Conservation (phyloP, 495 filamentous ascomycete species). For the Neurospora sp. region DNA sequence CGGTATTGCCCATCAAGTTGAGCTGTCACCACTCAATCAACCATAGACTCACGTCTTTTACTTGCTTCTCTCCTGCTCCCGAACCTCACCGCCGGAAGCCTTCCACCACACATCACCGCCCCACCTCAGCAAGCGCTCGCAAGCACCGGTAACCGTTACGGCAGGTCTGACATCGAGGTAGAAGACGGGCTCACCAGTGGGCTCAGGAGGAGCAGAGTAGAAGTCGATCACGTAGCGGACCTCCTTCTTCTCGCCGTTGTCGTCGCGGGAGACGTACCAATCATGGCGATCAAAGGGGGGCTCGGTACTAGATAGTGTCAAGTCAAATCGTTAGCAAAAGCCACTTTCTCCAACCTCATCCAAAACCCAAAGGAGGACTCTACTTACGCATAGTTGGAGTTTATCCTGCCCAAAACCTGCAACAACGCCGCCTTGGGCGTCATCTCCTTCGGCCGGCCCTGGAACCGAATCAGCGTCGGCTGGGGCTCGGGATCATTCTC, state of each 20-base stretch:
- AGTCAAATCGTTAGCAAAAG: background rate
- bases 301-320: conserved; percentile 42
- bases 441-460: conserved; percentile 76
- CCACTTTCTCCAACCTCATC: background rate
- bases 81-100: conserved; percentile 62
- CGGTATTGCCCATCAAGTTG: background rate
- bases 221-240: conserved; percentile 97
- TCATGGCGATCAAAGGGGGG: conserved; percentile 98
- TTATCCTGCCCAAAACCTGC: conserved; percentile 64
- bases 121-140: conserved; percentile 82
- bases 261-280: conserved; percentile 75
- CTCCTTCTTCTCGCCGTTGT: conserved; percentile 53
- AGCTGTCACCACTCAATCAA: background rate
- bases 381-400: conserved; percentile 59
- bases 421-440: conserved; percentile 82
- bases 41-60: background rate
- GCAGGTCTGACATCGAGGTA: conserved; percentile 95
- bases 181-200: conserved; percentile 89
- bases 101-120: conserved; percentile 88
- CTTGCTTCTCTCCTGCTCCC: conserved; percentile 21
- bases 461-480: conserved; percentile 74
- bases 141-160: conserved; percentile 71
- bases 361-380: background rate
- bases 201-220: conserved; percentile 79
- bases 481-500: conserved; percentile 25